phyloP scores from a whole-genome alignment of 768 basidiomycete genomes.

The Mycena capillaripes region DNA sequence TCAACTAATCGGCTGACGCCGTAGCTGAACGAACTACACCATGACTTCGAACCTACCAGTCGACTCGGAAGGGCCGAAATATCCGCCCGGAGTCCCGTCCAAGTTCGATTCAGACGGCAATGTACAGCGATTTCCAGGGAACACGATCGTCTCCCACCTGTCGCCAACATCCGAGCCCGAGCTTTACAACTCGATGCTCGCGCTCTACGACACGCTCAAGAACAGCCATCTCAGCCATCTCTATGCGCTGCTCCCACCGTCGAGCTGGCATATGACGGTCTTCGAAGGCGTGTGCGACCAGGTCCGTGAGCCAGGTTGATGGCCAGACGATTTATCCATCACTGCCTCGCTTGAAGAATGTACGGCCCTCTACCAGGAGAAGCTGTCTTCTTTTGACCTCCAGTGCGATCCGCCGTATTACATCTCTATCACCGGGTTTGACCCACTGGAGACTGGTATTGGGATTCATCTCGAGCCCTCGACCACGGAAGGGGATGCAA shows the following conservation, averaged over 20 bases:
- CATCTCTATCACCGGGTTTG: background rate
- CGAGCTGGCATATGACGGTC: background rate
- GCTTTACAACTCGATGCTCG: background rate
- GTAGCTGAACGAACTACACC: background rate
- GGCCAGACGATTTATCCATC: background rate
- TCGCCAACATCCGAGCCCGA: background rate
- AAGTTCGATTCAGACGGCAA: background rate
- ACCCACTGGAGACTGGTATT: background rate
- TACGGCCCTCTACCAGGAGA: background rate
- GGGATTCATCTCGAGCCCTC: background rate
- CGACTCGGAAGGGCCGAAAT: background rate
- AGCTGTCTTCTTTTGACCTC: background rate
- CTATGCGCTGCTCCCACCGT: background rate
- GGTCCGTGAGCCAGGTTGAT: background rate
- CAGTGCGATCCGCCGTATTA: constrained; percentile 1
- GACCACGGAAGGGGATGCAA: background rate
- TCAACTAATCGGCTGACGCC: no score
- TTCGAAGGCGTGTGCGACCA: background rate
- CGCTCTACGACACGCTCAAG: background rate
- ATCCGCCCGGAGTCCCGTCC: background rate
- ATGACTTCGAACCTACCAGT: background rate
- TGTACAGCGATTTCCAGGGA: background rate
- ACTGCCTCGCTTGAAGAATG: background rate
- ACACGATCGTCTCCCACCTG: background rate
- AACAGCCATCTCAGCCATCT: constrained; percentile 1